Evolutionary conservation across 306 rosid genomes (phyloP), one percentile per base, ranked within the genome.

Genomic region (Vigna mungo): DNA sequence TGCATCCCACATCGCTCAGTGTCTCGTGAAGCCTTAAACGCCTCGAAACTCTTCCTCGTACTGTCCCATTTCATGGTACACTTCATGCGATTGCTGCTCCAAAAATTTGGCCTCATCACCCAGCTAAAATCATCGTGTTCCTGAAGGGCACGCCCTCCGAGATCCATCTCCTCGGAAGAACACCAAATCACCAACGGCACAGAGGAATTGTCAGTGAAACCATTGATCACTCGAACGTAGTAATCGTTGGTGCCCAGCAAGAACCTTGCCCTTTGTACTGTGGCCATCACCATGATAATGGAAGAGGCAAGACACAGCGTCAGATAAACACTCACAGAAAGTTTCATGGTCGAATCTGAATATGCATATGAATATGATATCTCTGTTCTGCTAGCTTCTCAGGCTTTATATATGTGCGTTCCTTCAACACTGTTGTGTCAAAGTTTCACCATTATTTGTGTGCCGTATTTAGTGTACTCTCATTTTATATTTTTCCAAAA

Each of bases 181-280:
- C 98, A 93, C 98, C 98, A 93, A 3, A 93, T 90, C 0, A 93
- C 94, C 53, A 93, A 63, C 18, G 98, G 96, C 79, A 88, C 49
- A 1, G 98, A 93, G 0, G 93, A 87, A 66, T 93, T 93, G 86
- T 89, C 78, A 0, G 77, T 72, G 90, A 93, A 93, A 9, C 97
- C 98, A 7, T 93, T 93, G 49, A 87, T 76, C 53, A 91, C 94
- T 11, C 92, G 80, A 3, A 93, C 89, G 10, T 88, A 83, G 49
- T 59, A 93, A 17, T 88, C 92, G 7, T 71, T 7, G 3, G 18
- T 68, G 4, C 78, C 84, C 12, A 84, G 44, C 20, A 85, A n/a
- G 9, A 66, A 62, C 25, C 86, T 34, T 5, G 53, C 86, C 20
- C 87, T 81, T 36, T 74, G 71, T 1, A 79, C 13, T 18, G 85